phyloP scores from a whole-genome alignment of 345 rosid species.

The Eucalyptus marginata region DNA sequence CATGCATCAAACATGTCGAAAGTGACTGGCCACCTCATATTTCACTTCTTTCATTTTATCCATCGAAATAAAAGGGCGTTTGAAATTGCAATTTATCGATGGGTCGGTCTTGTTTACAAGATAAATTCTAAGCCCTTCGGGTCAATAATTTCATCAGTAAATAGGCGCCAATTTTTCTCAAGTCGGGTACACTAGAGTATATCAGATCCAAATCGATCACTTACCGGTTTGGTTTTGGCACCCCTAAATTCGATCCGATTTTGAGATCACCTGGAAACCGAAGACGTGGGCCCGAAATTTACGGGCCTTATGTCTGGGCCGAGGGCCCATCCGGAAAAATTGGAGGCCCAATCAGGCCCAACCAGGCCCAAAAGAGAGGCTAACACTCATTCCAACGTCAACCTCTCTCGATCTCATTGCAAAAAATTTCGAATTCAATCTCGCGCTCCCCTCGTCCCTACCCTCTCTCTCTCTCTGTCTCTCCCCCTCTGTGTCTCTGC shows the following conservation, averaged over 20 bases:
- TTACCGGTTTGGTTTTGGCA: neutral
- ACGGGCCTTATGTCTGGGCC: neutral
- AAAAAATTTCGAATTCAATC: no score
- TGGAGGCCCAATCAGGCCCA: neutral
- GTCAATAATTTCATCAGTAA: neutral
- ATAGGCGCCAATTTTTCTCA: neutral
- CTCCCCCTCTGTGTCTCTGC: no score
- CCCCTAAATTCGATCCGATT: neutral
- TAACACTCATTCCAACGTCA: neutral
- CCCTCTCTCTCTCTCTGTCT: no score
- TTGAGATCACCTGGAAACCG: neutral
- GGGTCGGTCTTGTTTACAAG: no score
- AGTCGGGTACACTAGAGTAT: neutral
- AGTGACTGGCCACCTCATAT: neutral
- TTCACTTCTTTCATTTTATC: neutral
- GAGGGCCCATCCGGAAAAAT: neutral
- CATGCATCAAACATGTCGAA: rapidly evolving
- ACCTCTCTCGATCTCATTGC: neutral
- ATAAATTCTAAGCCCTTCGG: rapidly evolving
- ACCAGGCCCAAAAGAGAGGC: neutral
- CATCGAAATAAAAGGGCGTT: rapidly evolving
- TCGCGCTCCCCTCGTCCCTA: no score
- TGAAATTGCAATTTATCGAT: neutral
- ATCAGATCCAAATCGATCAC: neutral
- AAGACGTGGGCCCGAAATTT: neutral